A percentile compares a stretch with the other conserved stretches of the same genome.
Evolutionary conservation across 805 yeast genomes (phyloP).

Genomic region (Schizosaccharomyces octosporus): DNA sequence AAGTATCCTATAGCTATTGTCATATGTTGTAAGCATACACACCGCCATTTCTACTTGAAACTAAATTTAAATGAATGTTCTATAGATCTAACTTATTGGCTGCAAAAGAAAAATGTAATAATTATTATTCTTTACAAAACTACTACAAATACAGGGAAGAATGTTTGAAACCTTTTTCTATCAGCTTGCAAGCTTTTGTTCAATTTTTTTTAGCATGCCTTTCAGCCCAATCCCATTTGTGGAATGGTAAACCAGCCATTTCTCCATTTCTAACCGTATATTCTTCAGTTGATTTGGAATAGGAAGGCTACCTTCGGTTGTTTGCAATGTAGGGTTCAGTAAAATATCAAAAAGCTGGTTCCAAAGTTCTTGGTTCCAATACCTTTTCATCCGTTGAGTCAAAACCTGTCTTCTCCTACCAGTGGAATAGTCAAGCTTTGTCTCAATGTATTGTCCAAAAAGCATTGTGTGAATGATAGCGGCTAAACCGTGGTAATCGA

Average conservation of each 20-base stretch:
- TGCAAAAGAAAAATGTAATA: too few relatives aligned
- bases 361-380: constrained; percentile 63
- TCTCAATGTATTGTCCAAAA: constrained; percentile 40
- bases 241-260: constrained; percentile 17
- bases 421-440: constrained; percentile 10
- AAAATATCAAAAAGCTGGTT: constrained; percentile 32
- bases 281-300: constrained; percentile 16
- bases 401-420: constrained; percentile 15
- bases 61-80: too few relatives aligned
- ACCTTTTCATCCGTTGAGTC: constrained; percentile 30
- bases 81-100: too few relatives aligned
- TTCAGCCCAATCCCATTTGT: constrained; percentile 10
- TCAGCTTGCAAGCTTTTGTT: not conserved
- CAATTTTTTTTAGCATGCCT: constrained; percentile 7
- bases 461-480: constrained; percentile 45
- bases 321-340: constrained; percentile 27
- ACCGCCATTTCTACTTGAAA: too few relatives aligned
- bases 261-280: constrained; percentile 19
- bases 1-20: too few relatives aligned
- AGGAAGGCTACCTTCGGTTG: constrained; percentile 16
- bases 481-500: constrained; percentile 68
- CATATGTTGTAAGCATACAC: too few relatives aligned
- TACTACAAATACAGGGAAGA: too few relatives aligned
- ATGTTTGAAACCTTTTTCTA: too few relatives aligned
- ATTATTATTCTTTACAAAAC: too few relatives aligned